Conservation (phyloP, 2,329 filamentous ascomycete genomes). For the Ophiostoma pallidulum region DNA sequence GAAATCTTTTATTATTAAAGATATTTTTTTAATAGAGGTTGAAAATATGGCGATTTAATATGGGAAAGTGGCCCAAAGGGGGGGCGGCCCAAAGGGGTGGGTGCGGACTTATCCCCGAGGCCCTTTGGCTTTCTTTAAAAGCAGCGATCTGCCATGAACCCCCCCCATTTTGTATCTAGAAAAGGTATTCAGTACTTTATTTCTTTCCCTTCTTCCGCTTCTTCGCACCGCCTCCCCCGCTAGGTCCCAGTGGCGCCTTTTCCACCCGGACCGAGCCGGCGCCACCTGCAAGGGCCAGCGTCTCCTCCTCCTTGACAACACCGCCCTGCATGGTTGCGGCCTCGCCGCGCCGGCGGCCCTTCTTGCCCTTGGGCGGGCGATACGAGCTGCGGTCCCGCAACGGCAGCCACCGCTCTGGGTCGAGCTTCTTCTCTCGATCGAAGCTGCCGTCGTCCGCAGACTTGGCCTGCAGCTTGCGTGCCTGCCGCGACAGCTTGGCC, state of each 20-base stretch:
- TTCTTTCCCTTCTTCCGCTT: slow-evolving; percentile 37
- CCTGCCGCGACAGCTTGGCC: slow-evolving; percentile 44
- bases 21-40: too few relatives aligned
- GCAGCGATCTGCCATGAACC: too few relatives aligned
- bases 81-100: too few relatives aligned
- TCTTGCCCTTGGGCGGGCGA: slow-evolving; percentile 80
- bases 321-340: slow-evolving; percentile 79
- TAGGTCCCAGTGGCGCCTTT: slow-evolving; percentile 34
- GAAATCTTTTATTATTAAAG: too few relatives aligned
- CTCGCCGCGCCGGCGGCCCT: slow-evolving; percentile 57
- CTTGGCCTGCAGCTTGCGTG: slow-evolving; percentile 18
- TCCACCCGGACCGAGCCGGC: slow-evolving; percentile 56
- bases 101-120: too few relatives aligned
- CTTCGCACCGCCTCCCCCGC: slow-evolving; percentile 22
- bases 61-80: too few relatives aligned
- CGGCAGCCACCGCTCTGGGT: slow-evolving; percentile 89
- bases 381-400: slow-evolving; percentile 83
- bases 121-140: too few relatives aligned
- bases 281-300: slow-evolving; percentile 52
- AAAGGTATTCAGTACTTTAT: neutral
- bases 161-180: neutral
- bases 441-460: slow-evolving; percentile 29
- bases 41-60: too few relatives aligned
- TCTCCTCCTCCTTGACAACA: slow-evolving; percentile 63
- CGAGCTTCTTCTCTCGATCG: slow-evolving; percentile 68